Evolutionary conservation across 371 early-diverging fungal species (phyloP).

Genomic region (Mortierella sp.): DNA sequence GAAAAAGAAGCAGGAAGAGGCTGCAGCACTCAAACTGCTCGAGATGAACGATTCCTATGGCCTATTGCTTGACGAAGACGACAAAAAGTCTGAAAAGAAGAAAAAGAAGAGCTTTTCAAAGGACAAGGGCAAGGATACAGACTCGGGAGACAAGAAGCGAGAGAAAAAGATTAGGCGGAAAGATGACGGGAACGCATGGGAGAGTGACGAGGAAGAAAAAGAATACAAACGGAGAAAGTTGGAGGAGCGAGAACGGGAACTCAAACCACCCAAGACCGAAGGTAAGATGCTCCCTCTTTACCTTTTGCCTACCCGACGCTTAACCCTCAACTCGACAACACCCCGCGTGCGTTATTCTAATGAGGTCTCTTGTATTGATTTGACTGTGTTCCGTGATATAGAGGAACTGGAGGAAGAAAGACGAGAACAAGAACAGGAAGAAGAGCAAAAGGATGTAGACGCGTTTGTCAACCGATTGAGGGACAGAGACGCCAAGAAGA

Average conservation of each 20-base stretch:
- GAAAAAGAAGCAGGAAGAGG: conserved; percentile 64
- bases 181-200: conserved; percentile 66
- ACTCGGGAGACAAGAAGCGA: conserved; percentile 28
- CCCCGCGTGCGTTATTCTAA: too few relatives aligned
- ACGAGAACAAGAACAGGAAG: conserved; percentile 63
- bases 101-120: conserved; percentile 36
- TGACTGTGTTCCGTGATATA: background rate
- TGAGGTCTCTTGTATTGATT: background rate
- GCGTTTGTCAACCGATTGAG: conserved; percentile 87
- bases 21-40: conserved; percentile 56
- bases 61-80: conserved; percentile 66
- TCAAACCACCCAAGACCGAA: conserved; percentile 52
- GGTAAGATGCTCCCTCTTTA: conserved; percentile 3
- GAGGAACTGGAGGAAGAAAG: conserved; percentile 50
- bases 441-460: conserved; percentile 86
- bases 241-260: conserved; percentile 55
- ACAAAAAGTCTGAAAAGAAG: conserved; percentile 28
- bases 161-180: conserved; percentile 40
- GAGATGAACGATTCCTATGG: conserved; percentile 70
- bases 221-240: conserved; percentile 59
- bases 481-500: conserved; percentile 85
- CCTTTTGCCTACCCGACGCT: background rate
- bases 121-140: conserved; percentile 43
- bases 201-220: conserved; percentile 71
- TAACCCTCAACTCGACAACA: too few relatives aligned